phyloP scores from a whole-genome alignment of 2,329 filamentous ascomycete species.

The Didymella arachidicola region DNA sequence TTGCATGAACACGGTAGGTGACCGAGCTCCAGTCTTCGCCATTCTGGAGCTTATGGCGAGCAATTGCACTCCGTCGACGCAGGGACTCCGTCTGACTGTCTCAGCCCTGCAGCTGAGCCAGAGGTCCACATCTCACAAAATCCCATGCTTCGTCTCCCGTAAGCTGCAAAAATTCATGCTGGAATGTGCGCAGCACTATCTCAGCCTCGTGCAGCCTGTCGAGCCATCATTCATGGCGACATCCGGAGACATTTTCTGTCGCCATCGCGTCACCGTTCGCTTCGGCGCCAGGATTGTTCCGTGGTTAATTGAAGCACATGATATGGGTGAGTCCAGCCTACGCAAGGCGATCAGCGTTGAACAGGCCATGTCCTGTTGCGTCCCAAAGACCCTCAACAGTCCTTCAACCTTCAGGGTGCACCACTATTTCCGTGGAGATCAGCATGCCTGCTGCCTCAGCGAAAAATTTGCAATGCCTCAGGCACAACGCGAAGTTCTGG shows the following conservation, averaged over 20 bases:
- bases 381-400: constrained; percentile 15
- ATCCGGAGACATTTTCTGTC: constrained; percentile 33
- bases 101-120: constrained; percentile 42
- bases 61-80: constrained; percentile 25
- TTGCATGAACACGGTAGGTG: constrained; percentile 21
- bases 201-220: constrained; percentile 26
- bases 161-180: constrained; percentile 27
- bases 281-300: constrained; percentile 18
- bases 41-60: constrained; percentile 29
- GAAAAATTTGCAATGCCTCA: constrained; percentile 25
- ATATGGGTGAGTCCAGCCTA: constrained; percentile 23
- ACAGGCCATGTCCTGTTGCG: constrained; percentile 29
- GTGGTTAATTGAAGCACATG: constrained; percentile 23
- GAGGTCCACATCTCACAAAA: constrained; percentile 17
- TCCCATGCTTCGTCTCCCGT: constrained; percentile 25
- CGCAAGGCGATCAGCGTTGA: constrained; percentile 25
- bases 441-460: constrained; percentile 23
- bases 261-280: constrained; percentile 21
- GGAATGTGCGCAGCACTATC: constrained; percentile 24
- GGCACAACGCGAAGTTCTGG: constrained; percentile 19
- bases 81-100: constrained; percentile 38
- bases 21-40: constrained; percentile 25
- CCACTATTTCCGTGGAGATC: constrained; percentile 19
- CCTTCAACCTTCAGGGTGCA: constrained; percentile 1
- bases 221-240: constrained; percentile 25